Conservation (phyloP, 345 rosid species). For the Syzygium aromaticum region DNA sequence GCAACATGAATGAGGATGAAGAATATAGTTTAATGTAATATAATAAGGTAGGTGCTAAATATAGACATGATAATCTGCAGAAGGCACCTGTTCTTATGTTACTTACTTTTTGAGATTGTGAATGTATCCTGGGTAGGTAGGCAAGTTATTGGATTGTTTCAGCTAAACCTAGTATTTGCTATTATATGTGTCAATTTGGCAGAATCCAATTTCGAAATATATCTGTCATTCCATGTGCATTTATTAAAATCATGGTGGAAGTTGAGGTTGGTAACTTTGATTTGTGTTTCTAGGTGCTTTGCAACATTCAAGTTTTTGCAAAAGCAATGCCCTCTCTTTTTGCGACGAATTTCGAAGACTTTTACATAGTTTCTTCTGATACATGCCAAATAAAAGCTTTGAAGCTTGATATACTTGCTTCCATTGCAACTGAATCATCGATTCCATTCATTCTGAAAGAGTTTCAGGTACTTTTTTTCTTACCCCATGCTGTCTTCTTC, state of each 20-base stretch:
- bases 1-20: not conserved
- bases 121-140: not conserved
- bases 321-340: slow-evolving; percentile 78
- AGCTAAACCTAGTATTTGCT: not conserved
- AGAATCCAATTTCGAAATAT: not conserved
- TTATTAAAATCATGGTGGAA: not conserved
- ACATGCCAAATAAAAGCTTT: slow-evolving; percentile 72
- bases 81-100: not conserved
- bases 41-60: not conserved
- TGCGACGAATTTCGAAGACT: slow-evolving; percentile 64
- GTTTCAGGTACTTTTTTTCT: slow-evolving; percentile 55
- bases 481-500: not conserved
- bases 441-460: slow-evolving; percentile 66
- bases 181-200: not conserved
- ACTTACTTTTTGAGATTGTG: not conserved
- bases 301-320: slow-evolving; percentile 82
- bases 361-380: slow-evolving; percentile 71
- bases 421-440: slow-evolving; percentile 60
- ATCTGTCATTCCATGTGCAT: not conserved
- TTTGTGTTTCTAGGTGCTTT: slow-evolving; percentile 52
- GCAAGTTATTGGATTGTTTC: not conserved
- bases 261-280: not conserved
- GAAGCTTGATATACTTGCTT: slow-evolving; percentile 91
- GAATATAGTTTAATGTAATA: not conserved
- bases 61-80: not conserved